Evolutionary conservation across 768 basidiomycete species (phyloP).

Genomic region (Termitomyces sp.): DNA sequence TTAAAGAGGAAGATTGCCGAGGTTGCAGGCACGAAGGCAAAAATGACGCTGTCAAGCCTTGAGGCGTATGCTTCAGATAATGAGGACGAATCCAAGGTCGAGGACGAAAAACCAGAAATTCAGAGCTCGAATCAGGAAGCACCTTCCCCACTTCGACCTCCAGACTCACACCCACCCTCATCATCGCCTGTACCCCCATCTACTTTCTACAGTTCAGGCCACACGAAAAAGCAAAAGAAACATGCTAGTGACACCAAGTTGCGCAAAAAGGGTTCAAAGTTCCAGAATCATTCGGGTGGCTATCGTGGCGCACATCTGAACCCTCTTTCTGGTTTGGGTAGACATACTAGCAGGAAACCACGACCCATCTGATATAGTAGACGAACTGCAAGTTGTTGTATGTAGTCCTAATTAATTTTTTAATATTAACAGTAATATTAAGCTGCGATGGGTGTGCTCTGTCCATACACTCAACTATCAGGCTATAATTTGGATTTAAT

Average conservation of each 20-base stretch:
- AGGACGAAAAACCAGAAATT: slow-evolving; percentile 11
- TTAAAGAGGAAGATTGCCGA: slow-evolving; percentile 51
- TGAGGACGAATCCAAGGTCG: slow-evolving; percentile 16
- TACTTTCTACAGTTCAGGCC: slow-evolving; percentile 27
- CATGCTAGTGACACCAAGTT: slow-evolving; percentile 6
- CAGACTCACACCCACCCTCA: slow-evolving; percentile 24
- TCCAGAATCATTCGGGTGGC: background rate
- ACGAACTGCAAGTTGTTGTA: background rate
- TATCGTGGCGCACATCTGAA: slow-evolving; percentile 8
- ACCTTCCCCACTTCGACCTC: slow-evolving; percentile 8
- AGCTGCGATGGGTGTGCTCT: background rate
- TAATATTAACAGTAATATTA: slow-evolving; percentile 12
- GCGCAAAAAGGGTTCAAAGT: background rate
- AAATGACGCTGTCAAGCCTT: slow-evolving; percentile 16
- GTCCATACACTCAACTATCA: background rate
- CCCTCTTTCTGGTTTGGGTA: slow-evolving; percentile 9
- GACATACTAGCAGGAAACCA: slow-evolving; percentile 5
- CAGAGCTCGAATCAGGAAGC: slow-evolving; percentile 12
- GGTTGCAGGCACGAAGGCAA: slow-evolving; percentile 23
- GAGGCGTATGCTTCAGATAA: slow-evolving; percentile 23
- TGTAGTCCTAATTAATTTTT: slow-evolving; percentile 3
- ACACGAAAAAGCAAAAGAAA: slow-evolving; percentile 26
- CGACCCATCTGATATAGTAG: slow-evolving; percentile 10
- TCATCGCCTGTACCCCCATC: slow-evolving; percentile 24
- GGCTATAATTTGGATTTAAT: slow-evolving; percentile 45